Percentiles rank a stretch among this genome's conserved stretches.
phyloP scores from a whole-genome alignment of 1,284 basidiomycete genomes.

The Papiliotrema flavescens region DNA sequence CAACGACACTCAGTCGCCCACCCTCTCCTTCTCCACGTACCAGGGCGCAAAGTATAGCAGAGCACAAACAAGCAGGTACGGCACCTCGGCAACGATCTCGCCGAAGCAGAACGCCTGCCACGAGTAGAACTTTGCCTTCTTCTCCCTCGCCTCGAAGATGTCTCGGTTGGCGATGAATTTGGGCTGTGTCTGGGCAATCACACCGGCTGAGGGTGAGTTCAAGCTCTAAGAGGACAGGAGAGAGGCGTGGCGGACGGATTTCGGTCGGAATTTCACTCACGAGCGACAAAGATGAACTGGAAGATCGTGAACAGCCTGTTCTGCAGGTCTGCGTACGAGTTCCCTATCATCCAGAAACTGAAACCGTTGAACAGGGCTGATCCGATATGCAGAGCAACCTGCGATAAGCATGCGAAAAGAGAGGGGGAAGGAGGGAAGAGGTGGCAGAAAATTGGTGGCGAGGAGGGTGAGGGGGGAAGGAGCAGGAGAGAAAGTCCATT shows the following conservation, averaged over 20 bases:
- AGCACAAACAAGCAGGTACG: constrained; percentile 42
- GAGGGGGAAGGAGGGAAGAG: too few relatives aligned
- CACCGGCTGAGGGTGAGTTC: constrained; percentile 21
- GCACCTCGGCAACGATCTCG: constrained; percentile 44
- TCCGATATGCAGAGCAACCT: constrained; percentile 14
- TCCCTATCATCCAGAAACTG: constrained; percentile 40
- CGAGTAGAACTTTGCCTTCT: constrained; percentile 45
- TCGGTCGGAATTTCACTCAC: constrained; percentile 9
- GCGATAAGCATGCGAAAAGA: background rate
- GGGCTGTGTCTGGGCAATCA: constrained; percentile 47
- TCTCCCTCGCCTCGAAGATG: constrained; percentile 47
- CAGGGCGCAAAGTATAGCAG: constrained; percentile 38
- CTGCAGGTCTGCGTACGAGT: constrained; percentile 24
- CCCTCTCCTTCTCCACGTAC: too few relatives aligned
- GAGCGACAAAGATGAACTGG: constrained; percentile 46
- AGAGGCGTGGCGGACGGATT: background rate
- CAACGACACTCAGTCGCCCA: background rate
- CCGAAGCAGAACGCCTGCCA: constrained; percentile 40
- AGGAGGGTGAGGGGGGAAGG: too few relatives aligned
- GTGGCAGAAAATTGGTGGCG: too few relatives aligned
- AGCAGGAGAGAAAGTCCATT: too few relatives aligned
- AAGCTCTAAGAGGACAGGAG: background rate
- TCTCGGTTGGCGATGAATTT: constrained; percentile 47
- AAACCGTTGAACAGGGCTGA: constrained; percentile 45
- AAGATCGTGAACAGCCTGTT: constrained; percentile 42